Conservation (phyloP, 2,329 filamentous ascomycete species). For the Clonostachys byssicola region DNA sequence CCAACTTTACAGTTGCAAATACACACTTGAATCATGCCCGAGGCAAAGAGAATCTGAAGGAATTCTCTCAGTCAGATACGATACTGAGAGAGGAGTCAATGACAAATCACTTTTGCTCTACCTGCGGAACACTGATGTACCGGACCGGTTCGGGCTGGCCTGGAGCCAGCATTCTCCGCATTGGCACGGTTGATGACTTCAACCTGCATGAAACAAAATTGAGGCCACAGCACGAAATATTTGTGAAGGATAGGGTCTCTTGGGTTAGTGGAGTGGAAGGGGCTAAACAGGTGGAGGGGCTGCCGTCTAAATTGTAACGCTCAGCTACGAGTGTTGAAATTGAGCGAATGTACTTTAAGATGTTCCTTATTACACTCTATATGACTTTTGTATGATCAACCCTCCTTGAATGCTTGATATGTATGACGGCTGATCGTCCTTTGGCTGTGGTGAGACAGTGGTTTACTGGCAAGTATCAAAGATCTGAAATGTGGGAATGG, state of each 20-base stretch:
- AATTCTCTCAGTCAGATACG: conserved; percentile 39
- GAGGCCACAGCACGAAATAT: conserved; percentile 48
- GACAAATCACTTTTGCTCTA: conserved; percentile 58
- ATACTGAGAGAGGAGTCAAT: conserved; percentile 42
- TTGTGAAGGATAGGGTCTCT: conserved; percentile 41
- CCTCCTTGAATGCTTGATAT: too few species aligned
- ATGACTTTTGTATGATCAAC: too few species aligned
- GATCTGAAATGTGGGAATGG: too few species aligned
- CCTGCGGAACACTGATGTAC: conserved; percentile 59
- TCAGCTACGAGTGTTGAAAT: background rate
- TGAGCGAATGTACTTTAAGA: background rate
- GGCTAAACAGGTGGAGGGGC: background rate
- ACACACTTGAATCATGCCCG: conserved; percentile 40
- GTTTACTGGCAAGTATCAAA: too few species aligned
- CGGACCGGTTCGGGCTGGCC: conserved; percentile 38
- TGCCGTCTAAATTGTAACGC: background rate
- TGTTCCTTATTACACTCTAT: too few species aligned
- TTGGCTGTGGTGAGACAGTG: too few species aligned
- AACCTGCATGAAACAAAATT: conserved; percentile 50
- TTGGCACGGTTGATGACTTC: conserved; percentile 62
- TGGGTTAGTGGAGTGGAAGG: conserved; percentile 30
- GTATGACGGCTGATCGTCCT: too few species aligned
- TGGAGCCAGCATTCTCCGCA: conserved; percentile 40
- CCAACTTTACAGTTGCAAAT: conserved; percentile 49
- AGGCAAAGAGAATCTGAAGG: conserved; percentile 43